phyloP scores from a whole-genome alignment of 148 eudicot genomes.

The Camellia granthamiana region DNA sequence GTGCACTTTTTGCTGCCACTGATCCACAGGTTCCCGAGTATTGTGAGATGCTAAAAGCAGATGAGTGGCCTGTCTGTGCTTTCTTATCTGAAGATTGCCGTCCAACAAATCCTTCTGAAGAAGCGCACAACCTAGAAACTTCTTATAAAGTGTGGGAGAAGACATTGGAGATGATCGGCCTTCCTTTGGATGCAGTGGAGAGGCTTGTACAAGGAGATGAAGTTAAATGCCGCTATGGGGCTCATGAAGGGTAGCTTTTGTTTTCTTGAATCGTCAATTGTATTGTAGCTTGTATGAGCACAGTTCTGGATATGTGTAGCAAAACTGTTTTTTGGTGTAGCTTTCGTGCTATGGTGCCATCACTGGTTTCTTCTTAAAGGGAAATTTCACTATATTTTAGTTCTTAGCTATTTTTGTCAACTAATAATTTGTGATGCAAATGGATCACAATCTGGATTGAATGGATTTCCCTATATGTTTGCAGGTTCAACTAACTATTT shows the following conservation, averaged over 20 bases:
- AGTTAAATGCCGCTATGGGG: slow-evolving; percentile 57
- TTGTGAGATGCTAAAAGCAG: slow-evolving; percentile 76
- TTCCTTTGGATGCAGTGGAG: slow-evolving; percentile 78
- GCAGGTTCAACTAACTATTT: too few relatives aligned
- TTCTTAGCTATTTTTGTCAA: too few relatives aligned
- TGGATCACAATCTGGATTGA: too few relatives aligned
- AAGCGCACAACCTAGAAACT: slow-evolving; percentile 77
- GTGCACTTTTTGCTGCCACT: slow-evolving; percentile 90
- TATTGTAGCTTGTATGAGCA: not conserved
- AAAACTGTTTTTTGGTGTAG: too few relatives aligned
- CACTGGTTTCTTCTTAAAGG: too few relatives aligned
- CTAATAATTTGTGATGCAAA: too few relatives aligned
- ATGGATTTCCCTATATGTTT: too few relatives aligned
- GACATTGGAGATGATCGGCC: slow-evolving; percentile 78
- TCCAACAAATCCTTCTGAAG: slow-evolving; percentile 89
- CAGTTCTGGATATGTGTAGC: not conserved
- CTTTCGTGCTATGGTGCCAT: too few relatives aligned
- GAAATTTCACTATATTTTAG: too few relatives aligned
- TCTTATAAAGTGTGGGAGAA: slow-evolving; percentile 77
- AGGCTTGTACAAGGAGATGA: slow-evolving; percentile 79
- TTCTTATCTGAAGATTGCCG: slow-evolving; percentile 85
- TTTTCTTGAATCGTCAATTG: not conserved
- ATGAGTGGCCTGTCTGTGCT: slow-evolving; percentile 93
- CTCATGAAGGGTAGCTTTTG: slow-evolving; percentile 23
- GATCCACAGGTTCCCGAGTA: slow-evolving; percentile 92